phyloP scores from a whole-genome alignment of 257 asterid genomes.

The Fraxinus pennsylvanica region DNA sequence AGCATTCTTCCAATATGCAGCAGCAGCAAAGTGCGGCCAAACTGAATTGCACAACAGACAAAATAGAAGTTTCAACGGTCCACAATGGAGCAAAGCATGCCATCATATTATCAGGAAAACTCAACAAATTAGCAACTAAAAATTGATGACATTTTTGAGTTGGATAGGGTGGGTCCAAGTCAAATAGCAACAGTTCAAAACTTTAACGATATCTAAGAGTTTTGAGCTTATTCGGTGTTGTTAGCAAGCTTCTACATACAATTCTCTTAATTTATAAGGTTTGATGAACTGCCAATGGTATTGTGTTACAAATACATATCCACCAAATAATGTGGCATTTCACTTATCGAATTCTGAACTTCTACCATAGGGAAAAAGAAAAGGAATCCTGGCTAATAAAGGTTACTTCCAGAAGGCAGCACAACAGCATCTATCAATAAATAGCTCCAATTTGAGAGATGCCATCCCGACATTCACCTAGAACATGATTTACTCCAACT shows the following conservation, averaged over 20 bases:
- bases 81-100: background rate
- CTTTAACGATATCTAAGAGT: background rate
- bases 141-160: background rate
- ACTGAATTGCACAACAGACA: constrained; percentile 43
- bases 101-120: background rate
- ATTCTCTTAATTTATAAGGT: background rate
- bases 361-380: background rate
- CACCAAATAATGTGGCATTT: background rate
- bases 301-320: background rate
- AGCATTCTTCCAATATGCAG: constrained; percentile 71
- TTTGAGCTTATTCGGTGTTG: background rate
- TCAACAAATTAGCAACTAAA: background rate
- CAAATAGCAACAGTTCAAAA: constrained; percentile 14
- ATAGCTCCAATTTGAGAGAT: background rate
- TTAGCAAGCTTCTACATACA: background rate
- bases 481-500: background rate
- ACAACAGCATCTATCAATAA: background rate
- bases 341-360: background rate
- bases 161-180: constrained; percentile 4
- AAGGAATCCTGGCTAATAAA: background rate
- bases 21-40: constrained; percentile 77
- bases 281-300: background rate
- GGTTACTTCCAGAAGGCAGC: background rate
- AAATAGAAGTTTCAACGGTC: background rate
- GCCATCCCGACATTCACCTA: background rate